phyloP scores from a whole-genome alignment of 75 land plant species.

The Selaginella moellendorffii region DNA sequence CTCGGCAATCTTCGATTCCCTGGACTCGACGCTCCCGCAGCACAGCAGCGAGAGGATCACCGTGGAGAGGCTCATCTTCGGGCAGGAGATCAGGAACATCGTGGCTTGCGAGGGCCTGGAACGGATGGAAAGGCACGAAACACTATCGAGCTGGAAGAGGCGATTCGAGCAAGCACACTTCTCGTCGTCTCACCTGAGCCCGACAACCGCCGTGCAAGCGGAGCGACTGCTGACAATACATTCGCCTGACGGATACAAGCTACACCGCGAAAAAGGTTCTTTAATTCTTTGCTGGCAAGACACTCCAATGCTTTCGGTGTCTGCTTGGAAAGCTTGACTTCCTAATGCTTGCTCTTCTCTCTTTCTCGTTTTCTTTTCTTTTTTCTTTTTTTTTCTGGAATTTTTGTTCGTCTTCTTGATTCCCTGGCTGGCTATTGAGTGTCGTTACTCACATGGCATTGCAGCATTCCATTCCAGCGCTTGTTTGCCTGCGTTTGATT shows the following conservation, averaged over 20 bases:
- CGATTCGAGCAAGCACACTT: constrained; percentile 41
- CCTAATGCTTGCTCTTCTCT: too few species aligned
- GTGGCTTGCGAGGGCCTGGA: constrained; percentile 62
- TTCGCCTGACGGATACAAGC: constrained; percentile 14
- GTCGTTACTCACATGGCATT: too few species aligned
- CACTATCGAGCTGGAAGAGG: constrained; percentile 42
- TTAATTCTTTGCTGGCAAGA: constrained; percentile 74
- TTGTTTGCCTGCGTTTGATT: too few species aligned
- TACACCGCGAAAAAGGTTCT: constrained; percentile 41
- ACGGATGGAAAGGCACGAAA: constrained; percentile 57
- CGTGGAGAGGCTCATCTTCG: constrained; percentile 54
- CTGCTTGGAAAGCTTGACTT: constrained; percentile 67
- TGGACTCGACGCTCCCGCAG: constrained; percentile 51
- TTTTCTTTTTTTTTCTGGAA: too few species aligned
- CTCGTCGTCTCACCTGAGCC: constrained; percentile 23
- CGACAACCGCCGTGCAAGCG: constrained; percentile 36
- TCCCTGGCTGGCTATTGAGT: too few species aligned
- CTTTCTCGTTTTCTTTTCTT: too few species aligned
- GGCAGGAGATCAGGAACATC: constrained; percentile 63
- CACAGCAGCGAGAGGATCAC: constrained; percentile 34
- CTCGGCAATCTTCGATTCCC: constrained; percentile 61
- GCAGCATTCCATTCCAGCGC: too few species aligned
- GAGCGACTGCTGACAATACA: constrained; percentile 32
- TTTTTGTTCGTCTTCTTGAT: too few species aligned
- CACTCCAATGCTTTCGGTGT: constrained; percentile 49